A percentile compares a stretch with the other conserved stretches of the same genome.
Evolutionary conservation across 306 rosid genomes (phyloP).

Genomic region (Quercus engelmannii): DNA sequence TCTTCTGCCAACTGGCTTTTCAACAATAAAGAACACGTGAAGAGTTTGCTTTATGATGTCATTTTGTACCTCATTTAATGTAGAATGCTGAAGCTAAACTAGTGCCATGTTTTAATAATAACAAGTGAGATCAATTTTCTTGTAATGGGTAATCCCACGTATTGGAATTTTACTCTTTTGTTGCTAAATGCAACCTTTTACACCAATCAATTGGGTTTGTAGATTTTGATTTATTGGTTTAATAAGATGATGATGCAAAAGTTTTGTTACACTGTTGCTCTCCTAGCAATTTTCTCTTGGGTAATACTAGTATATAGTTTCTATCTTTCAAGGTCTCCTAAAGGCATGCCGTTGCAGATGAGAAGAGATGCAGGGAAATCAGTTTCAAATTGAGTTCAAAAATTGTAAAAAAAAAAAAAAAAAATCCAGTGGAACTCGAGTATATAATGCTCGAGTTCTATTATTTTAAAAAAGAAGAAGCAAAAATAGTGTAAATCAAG

Average conservation of each 20-base stretch:
- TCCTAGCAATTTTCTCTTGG: constrained; percentile 18
- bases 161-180: constrained; percentile 23
- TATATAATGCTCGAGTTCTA: too few species aligned
- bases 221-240: neutral
- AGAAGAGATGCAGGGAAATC: constrained; percentile 60
- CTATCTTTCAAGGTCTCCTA: constrained; percentile 31
- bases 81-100: constrained; percentile 43
- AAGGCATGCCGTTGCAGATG: constrained; percentile 76
- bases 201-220: neutral
- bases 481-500: too few species aligned
- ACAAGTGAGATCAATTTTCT: constrained; percentile 19
- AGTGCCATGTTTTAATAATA: constrained; percentile 33
- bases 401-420: too few species aligned
- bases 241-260: constrained; percentile 12
- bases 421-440: too few species aligned
- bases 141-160: constrained; percentile 31
- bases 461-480: too few species aligned
- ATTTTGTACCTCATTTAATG: constrained; percentile 48
- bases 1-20: too few species aligned
- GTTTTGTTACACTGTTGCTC: constrained; percentile 14
- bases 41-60: constrained; percentile 8
- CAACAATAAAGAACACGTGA: too few species aligned
- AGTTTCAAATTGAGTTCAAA: neutral
- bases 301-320: constrained; percentile 22
- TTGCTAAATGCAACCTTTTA: constrained; percentile 29